Base-by-base conservation (phyloP, 768 basidiomycete species). In the Suillus lakei region DNA sequence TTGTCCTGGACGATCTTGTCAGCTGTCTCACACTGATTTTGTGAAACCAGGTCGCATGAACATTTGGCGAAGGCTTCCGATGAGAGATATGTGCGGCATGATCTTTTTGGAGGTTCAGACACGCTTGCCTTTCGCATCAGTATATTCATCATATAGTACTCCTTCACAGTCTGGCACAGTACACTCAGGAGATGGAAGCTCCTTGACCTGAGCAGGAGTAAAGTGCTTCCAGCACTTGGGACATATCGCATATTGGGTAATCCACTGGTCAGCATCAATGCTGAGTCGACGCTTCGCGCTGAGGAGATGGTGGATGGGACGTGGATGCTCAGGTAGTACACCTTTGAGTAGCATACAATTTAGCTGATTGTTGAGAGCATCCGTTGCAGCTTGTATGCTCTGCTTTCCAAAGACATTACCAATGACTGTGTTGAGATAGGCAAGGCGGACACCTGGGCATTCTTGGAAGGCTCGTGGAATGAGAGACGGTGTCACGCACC, bases 331-430 rank as follows among this genome's bases (percentile, higher is more conserved):
- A 2, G 46, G 46, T 26, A 48, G 3, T 26, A 48, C 46, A 15
- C 46, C 46, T 26, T 48, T 13, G 13, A 48, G 23, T 5, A 48
- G 46, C 46, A 48, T 48, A n/a, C 46, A 48, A 6, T 48, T 48
- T 3, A 48, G 46, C 13, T 48, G 46, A 26, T 48, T 26, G 23
- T 48, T 48, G 46, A 48, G 69, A 3, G 65, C 18, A 3, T 67
- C 54, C 3, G 60, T 69, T 6, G 68, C 48, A 36, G 55, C 44
- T 32, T 70, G 41, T n/a, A 69, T 41, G 16, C 65, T 56, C 18
- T 67, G 43, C 18, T 63, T 56, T n/a, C 48, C n/a, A 39, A 64
- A 69, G 36, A 70, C 62, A 39, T 70, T 70, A 39, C 39, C 59
- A 5, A 60, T 59, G 12, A 70, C 69, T 15, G 46, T 26, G 23